Base-by-base conservation (phyloP, 2,329 filamentous ascomycete genomes). In the Fusarium agapanthi region DNA sequence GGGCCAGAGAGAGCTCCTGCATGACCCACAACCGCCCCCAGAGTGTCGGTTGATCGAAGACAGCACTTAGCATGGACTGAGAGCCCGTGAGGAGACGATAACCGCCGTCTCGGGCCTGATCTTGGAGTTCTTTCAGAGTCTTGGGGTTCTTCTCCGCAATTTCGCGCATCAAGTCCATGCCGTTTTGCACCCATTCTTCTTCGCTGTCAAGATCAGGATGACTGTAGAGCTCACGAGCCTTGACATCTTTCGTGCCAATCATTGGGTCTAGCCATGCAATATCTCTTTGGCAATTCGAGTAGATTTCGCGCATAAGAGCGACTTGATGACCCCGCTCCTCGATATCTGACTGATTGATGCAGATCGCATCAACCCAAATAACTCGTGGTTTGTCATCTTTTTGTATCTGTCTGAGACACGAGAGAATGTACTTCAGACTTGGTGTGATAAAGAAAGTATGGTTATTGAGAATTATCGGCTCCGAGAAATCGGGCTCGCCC, bases 281-380 rank as follows among this genome's bases (percentile, higher is more conserved):
- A n/a, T 73, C 65, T 22, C 44, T 32, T 6, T 61, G 11, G 3
- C 70, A 72, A 6, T 24, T 48, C 7, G 61, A 70, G n/a, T 70
- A 72, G 2, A 73, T 70, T 4, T 67, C 40, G 3, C 61, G 70
- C 70, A 73, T 71, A 1, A 70, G 14, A 2, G 34, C 26, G 3
- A 73, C 70, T 26, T 73, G 71, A 0, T 67, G 57, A 20, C 30
- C 56, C 2, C 71, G 66, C 11, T 73, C 71, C 15, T 28, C 11
- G 5, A 60, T 7, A 11, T 73, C 55, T 1, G 38, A 57, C 38
- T 73, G 70, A 18, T 73, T 73, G 15, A 73, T 73, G 28, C 71
- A 73, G 4, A 73, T n/a, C 5, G 72, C 68, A 50, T 74, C 72
- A 1, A 65, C 59, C 72, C 72, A 74, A 3, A 74, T 18, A 2